Evolutionary conservation across 2,329 filamentous ascomycete genomes (phyloP), one percentile per base, ranked within the genome.

Genomic region (Anisogramma anomala): DNA sequence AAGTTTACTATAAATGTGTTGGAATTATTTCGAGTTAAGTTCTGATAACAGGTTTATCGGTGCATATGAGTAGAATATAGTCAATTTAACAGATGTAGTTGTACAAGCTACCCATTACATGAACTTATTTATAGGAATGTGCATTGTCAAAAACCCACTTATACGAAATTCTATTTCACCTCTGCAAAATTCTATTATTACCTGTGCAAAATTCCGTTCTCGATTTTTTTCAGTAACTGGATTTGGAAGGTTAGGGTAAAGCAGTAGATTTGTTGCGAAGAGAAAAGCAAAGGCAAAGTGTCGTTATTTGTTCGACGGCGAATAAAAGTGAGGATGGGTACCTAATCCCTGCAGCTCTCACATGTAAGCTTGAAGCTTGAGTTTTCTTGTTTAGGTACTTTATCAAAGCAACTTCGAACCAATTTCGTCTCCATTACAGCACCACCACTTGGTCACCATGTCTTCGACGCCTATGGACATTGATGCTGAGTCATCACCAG

Each of bases 391-490:
- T 5, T 14, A 7, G 1, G 10, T 18, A n/a, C n/a, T n/a, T n/a
- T n/a, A n/a, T n/a, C n/a, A n/a, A n/a, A n/a, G n/a, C n/a, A n/a
- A 31, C 28, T 7, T 8, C 3, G 6, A 11, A 18, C 30, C 15
- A 18, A 6, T 18, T 3, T 15, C 14, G 8, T 14, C 9, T 2
- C 14, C 14, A 2, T 9, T 18, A 11, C 30, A 32, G 4, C n/a
- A 25, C 34, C 31, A 18, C 19, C 30, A 28, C 30, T 32, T 23
- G 33, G 14, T 25, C 15, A 43, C 26, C 27, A 74, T 74, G 70
- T 58, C 68, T 33, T 69, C 69, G 18, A 72, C 65, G 19, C 68
- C 69, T 8, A 77, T 77, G 73, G 72, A 77, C 38, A 50, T 77
- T 26, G 73, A 77, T 48, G 58, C 59, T 20, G 61, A 62, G 22